A percentile compares a stretch with the other conserved stretches of the same genome.
Evolutionary conservation across 2,329 filamentous ascomycete genomes (phyloP).

Genomic region (Fusarium armeniacum): DNA sequence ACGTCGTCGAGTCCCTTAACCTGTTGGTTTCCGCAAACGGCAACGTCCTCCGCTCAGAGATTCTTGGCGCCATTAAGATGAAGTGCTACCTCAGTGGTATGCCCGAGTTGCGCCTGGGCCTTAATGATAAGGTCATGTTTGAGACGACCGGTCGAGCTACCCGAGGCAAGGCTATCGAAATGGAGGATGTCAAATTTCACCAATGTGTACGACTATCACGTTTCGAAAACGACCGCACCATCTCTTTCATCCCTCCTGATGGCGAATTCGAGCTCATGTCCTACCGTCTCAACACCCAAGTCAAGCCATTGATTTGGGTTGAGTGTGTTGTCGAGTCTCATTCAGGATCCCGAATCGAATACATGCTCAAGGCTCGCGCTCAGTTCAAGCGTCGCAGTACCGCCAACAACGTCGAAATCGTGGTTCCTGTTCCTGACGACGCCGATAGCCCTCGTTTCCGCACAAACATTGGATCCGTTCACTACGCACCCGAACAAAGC

Average conservation of each 20-base stretch:
- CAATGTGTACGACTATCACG: constrained; percentile 95
- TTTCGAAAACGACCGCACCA: constrained; percentile 98
- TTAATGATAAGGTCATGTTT: constrained; percentile 99
- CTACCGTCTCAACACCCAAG: constrained; percentile 97
- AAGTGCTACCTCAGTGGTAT: constrained; percentile 99
- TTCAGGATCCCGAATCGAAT: constrained; percentile 95
- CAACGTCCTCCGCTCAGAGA: constrained; percentile 95
- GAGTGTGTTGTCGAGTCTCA: constrained; percentile 98
- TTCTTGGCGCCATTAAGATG: constrained; percentile 98
- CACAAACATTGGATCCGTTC: constrained; percentile 96
- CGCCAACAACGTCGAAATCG: constrained; percentile 98
- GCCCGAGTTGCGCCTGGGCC: constrained; percentile 91
- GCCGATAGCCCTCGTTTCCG: constrained; percentile 96
- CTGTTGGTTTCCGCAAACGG: constrained; percentile 93
- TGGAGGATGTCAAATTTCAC: constrained; percentile 99
- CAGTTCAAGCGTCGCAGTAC: constrained; percentile 99
- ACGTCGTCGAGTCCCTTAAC: constrained; percentile 97
- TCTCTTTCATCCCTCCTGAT: constrained; percentile 98
- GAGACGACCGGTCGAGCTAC: constrained; percentile 96
- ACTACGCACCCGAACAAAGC: constrained; percentile 97
- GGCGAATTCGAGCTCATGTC: constrained; percentile 99
- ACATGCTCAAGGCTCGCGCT: constrained; percentile 98
- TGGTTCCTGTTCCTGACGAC: constrained; percentile 96
- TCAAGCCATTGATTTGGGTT: constrained; percentile 99
- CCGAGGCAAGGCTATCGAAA: constrained; percentile 96